Percentiles rank a stretch among this genome's conserved stretches.
Evolutionary conservation across 139 green algal species (phyloP).

Genomic region (Spirogloea muscicola): DNA sequence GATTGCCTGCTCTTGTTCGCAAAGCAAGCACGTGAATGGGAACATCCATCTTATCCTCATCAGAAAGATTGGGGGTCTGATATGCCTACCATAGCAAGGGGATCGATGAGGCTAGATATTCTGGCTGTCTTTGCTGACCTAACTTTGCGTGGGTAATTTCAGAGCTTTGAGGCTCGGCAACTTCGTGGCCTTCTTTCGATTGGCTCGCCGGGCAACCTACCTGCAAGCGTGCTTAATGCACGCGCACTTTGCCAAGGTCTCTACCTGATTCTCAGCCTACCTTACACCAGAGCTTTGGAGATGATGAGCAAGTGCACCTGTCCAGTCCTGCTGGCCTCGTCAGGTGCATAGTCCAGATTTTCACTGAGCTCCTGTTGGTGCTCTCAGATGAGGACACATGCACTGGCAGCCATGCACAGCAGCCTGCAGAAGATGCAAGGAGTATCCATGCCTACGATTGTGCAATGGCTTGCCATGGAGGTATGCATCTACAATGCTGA

Average conservation of each 20-base stretch:
- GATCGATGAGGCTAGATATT: no score
- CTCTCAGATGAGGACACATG: background rate
- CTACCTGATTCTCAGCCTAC: background rate
- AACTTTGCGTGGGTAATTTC: no score
- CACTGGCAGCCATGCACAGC: background rate
- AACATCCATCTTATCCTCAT: no score
- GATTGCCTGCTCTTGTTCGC: no score
- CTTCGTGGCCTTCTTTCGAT: conserved; percentile 60
- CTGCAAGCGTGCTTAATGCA: conserved; percentile 64
- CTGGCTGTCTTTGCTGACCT: no score
- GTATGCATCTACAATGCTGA: background rate
- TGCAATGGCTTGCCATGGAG: conserved; percentile 9
- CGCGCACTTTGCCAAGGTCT: conserved; percentile 57
- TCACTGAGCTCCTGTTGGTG: background rate
- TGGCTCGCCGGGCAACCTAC: conserved; percentile 57
- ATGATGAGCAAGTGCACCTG: background rate
- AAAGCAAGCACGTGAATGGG: no score
- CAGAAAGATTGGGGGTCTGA: no score
- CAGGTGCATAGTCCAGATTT: background rate
- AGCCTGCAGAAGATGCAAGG: background rate
- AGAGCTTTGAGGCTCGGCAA: conserved; percentile 45
- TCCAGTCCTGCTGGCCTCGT: background rate
- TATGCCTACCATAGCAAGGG: no score
- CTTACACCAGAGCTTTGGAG: background rate
- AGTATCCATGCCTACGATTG: background rate